These are phyloP conservation scores for Hanseniaspora gamundiae DNA, from an alignment of 1,139 yeast species.

Conservation along the genomic window DNA sequence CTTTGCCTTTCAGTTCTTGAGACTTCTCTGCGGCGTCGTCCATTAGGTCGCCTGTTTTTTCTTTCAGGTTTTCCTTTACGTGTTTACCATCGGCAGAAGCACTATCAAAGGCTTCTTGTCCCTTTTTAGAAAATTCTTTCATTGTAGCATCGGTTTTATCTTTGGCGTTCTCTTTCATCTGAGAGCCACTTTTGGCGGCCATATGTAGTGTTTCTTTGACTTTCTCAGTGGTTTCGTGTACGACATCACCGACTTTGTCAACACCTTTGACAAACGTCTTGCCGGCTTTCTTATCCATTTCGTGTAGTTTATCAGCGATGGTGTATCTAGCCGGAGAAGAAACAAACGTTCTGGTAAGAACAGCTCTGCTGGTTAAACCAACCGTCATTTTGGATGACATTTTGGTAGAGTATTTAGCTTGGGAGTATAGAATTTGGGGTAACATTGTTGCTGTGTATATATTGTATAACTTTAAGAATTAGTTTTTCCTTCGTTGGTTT, in stretches of 20 bases:
- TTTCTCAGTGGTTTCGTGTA: not conserved
- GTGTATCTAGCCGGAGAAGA: not conserved
- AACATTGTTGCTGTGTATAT: no score
- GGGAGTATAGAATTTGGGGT: no score
- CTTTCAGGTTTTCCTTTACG: conserved; percentile 1
- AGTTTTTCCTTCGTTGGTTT: no score
- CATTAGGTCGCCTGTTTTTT: not conserved
- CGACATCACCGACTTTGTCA: not conserved
- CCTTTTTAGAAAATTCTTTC: conserved; percentile 9
- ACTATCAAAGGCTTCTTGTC: conserved; percentile 2
- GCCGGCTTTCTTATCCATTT: not conserved
- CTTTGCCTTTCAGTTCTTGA: not conserved
- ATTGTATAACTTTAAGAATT: no score
- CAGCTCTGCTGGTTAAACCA: not conserved
- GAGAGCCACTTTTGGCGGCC: conserved; percentile 16
- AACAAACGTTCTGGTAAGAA: not conserved
- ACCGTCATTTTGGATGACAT: not conserved
- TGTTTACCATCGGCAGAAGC: conserved; percentile 1
- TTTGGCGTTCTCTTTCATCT: conserved; percentile 10
- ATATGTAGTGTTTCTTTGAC: conserved; percentile 7
- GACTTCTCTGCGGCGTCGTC: not conserved
- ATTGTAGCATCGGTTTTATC: conserved; percentile 10
- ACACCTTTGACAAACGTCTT: not conserved
- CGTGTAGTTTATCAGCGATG: not conserved
- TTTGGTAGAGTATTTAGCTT: not conserved